Base-by-base conservation (phyloP, 2,329 filamentous ascomycete species). In the Penicillium sp. region DNA sequence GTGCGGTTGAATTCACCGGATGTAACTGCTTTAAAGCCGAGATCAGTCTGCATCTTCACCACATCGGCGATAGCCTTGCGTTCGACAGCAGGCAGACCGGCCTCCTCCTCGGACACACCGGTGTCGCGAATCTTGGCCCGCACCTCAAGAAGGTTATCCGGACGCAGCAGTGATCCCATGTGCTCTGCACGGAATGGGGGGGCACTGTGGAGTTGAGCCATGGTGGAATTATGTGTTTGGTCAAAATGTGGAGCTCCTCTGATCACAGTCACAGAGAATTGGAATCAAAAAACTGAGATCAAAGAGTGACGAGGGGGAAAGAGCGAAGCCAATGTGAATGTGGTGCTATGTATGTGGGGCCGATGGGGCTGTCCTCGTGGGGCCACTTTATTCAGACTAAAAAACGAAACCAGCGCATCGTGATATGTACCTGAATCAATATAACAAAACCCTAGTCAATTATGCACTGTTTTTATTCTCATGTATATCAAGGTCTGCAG, bases 111-210 rank as follows among this genome's bases (percentile, higher is more conserved):
- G 5, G 63, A 59, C 15, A 64, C 45, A 12, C 62, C 60, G 3
- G 52, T 61, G 5, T 62, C 54, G 15, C 60, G 54, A 1, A 64
- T 63, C 49, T 62, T 62, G 4, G 55, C 54, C 8, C 63, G 62
- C 3, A 58, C 57, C 9, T 63, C 58, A 5, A 65, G 57, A 6
- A 65, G 49, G 43, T 58, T 46, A 11, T 56, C 53, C 6, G 63
- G 62, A 37, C 63, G 63, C 33, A 64, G 50, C 42, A 63, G 49
- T 2, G 63, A 65, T 51, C 62, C 60, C 62, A 66, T 53, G 3
- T 64, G 63, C 57, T 66, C 63, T 6, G 62, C 62, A 31, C 62
- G 58, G 51, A 64, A 64, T 22, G 60, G 62, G n/a, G 62, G 63
- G 25, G 58, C 58, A 33, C 57, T 65, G 45, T 59, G 56, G 22